Evolutionary conservation across 768 basidiomycete genomes (phyloP), one percentile per base, ranked within the genome.

Genomic region (Amanita jacksonii): DNA sequence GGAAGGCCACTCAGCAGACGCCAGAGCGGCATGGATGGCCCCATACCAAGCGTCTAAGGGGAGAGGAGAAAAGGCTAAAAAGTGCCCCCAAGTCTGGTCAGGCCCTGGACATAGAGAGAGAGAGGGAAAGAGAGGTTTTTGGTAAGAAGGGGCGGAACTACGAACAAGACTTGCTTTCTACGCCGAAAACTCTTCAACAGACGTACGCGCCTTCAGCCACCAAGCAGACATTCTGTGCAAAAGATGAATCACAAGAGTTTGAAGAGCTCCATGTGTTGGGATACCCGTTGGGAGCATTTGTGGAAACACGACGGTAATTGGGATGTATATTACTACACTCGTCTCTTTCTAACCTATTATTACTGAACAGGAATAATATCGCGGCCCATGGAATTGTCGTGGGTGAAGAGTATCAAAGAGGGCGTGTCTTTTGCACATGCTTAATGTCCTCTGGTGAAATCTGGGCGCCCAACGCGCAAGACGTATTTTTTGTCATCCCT

Each of bases 401-500:
- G 9, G 59, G 58, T 12, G 60, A 67, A 44, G 19, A 16, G 25
- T 12, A 16, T 4, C 47, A 51, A 12, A 18, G 33, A 5, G 52
- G 62, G 30, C 50, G 52, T 22, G 47, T 46, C 24, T 55, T 49
- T 51, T 49, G 15, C 15, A 46, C 57, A 10, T 38, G 35, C 15
- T 22, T 49, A 3, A 45, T 55, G 5, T 53, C 72, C 53, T 45
- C 68, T 55, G 85, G 85, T 4, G 76, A 81, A 44, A 39, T 77
- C 1, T 72, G 74, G 66, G 47, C 54, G 2, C 73, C 75, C 46
- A 51, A 62, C 13, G 63, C 63, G 8, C 52, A 64, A n/a, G 81
- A 87, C 47, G 63, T 83, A 51, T 65, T 69, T 53, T 84, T 80
- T 55, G 52, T 66, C 19, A 62, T 85, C n/a, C 81, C 82, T 0